Evolutionary conservation across 768 basidiomycete species (phyloP), one percentile per base, ranked within the genome.

Genomic region (Boletellus emodensis): DNA sequence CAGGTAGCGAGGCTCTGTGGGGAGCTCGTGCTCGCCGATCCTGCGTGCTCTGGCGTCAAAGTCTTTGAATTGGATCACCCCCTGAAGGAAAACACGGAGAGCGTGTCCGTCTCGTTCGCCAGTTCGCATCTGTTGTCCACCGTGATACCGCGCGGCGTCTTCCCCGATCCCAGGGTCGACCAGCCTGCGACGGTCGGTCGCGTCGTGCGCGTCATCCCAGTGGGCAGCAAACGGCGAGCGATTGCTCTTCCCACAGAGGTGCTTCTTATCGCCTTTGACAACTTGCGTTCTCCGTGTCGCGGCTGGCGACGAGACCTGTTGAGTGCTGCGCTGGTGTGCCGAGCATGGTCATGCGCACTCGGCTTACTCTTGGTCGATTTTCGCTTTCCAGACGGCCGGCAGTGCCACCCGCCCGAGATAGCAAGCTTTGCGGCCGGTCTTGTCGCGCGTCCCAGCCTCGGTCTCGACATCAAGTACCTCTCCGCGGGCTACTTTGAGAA

Each of bases 101-200:
- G 44, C 30, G 55, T 57, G 8, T 57, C 55, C 12, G n/a, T 57
- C 30, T 49, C 54, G n/a, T 53, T 57, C 28, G 30, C 36, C 24
- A 45, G 49, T 37, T 44, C 42, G 12, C 14, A 14, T 38, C 33
- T 15, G 10, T 32, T 56, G n/a, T 40, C 20, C 14, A 56, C 46
- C 18, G 13, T 17, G 33, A 34, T 57, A 1, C 32, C 35, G 18
- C 43, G 2, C 8, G 49, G 49, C 17, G 12, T 40, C 34, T 56
- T 40, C 24, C 30, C 44, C 33, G 8, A 44, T 14, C n/a, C 40
- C 24, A 30, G 12, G 4, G 12, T 7, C n/a, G 22, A 55, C 20
- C 10, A 15, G 9, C 45, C 44, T 33, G 24, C 20, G 12, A 47
- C 22, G n/a, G 34, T 53, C n/a, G 35, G 48, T 39, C 51, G 48